These are phyloP conservation scores for Chalciporus sphaerocephalus DNA, from an alignment of 768 basidiomycete species.

Conservation along the genomic window DNA sequence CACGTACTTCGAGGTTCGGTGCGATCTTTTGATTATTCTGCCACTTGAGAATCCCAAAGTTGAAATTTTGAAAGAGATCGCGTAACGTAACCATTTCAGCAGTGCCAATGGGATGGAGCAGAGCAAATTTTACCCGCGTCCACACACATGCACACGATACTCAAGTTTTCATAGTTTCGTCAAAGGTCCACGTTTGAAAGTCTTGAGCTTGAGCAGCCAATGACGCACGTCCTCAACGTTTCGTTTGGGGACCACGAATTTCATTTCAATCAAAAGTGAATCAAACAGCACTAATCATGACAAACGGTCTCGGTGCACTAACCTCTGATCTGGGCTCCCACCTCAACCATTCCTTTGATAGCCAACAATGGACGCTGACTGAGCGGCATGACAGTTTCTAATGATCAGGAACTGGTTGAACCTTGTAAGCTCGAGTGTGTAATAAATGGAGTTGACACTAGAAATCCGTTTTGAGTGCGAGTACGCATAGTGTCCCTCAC, in stretches of 20 bases:
- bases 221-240: slow-evolving; percentile 75
- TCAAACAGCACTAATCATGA: background rate
- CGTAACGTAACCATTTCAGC: slow-evolving; percentile 87
- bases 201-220: slow-evolving; percentile 74
- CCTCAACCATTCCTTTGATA: slow-evolving; percentile 24
- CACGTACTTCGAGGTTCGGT: too few species aligned
- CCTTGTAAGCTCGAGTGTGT: slow-evolving; percentile 6
- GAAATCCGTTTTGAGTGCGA: too few species aligned
- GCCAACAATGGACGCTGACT: slow-evolving; percentile 4
- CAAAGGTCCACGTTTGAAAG: slow-evolving; percentile 62
- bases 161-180: slow-evolving; percentile 61
- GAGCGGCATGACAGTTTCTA: background rate
- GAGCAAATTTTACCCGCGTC: slow-evolving; percentile 25
- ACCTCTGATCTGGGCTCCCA: slow-evolving; percentile 61
- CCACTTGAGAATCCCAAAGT: slow-evolving; percentile 85
- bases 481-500: too few species aligned
- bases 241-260: slow-evolving; percentile 73
- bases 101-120: slow-evolving; percentile 86
- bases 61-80: slow-evolving; percentile 68
- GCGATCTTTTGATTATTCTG: too few species aligned
- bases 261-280: background rate
- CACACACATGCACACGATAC: slow-evolving; percentile 57
- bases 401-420: background rate
- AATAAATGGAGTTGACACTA: too few species aligned
- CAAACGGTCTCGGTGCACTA: slow-evolving; percentile 9